Conservation (phyloP, 495 filamentous ascomycete species). For the Talaromyces ruber region DNA sequence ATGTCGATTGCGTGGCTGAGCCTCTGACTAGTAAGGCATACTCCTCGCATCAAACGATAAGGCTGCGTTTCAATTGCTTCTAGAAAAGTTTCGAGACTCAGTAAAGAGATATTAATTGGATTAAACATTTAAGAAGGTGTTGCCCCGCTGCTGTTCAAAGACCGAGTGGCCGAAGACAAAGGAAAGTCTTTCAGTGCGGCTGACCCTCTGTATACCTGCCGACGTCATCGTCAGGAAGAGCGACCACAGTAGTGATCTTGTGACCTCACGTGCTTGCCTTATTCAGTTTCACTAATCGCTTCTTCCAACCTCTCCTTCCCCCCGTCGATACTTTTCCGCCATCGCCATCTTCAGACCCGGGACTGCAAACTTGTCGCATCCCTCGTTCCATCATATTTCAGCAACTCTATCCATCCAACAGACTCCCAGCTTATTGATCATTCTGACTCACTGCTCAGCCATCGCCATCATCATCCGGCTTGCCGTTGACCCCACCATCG, state of each 20-base stretch:
- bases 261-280: constrained; percentile 4
- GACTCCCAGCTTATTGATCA: not conserved
- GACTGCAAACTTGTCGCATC: not conserved
- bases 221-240: not conserved
- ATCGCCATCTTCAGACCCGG: not conserved
- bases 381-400: not conserved
- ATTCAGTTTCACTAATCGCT: not conserved
- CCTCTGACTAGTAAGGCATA: not conserved
- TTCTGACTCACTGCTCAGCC: not conserved
- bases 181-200: not conserved
- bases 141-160: not conserved
- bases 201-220: not conserved
- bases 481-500: constrained; percentile 2
- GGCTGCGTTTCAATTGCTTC: not conserved
- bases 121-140: not conserved
- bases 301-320: not conserved
- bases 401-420: not conserved
- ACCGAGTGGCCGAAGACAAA: not conserved
- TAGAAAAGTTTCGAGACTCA: not conserved
- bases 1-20: not conserved
- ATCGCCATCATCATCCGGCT: not conserved
- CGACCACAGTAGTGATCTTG: not conserved
- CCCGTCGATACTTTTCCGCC: not conserved
- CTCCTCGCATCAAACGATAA: not conserved
- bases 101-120: not conserved